Percentiles rank a stretch among this genome's conserved stretches.
phyloP scores from a whole-genome alignment of 2,329 filamentous ascomycete species.

The Dichotomopilus funicola region DNA sequence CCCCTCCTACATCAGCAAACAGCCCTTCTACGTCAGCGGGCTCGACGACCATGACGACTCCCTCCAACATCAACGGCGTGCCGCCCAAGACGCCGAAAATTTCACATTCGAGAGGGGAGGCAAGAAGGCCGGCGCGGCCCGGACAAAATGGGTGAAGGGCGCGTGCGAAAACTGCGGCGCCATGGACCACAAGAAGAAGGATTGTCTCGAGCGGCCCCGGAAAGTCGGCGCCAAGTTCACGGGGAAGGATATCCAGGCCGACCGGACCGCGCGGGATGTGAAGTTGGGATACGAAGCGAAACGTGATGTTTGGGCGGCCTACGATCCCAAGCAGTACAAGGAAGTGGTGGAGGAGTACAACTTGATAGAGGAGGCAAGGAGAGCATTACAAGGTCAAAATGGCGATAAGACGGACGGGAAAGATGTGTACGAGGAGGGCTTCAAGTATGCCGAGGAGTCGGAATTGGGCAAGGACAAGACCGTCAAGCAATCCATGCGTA shows the following conservation, averaged over 20 bases:
- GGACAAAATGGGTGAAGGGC: conserved; percentile 95
- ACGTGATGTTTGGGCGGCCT: conserved; percentile 97
- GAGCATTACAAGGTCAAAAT: conserved; percentile 33
- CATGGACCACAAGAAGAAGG: conserved; percentile 93
- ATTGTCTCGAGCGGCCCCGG: conserved; percentile 82
- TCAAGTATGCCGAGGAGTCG: conserved; percentile 86
- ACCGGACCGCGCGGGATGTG: conserved; percentile 80
- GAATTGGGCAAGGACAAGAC: conserved; percentile 94
- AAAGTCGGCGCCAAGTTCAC: conserved; percentile 90
- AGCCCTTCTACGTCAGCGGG: conserved; percentile 83
- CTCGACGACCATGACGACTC: conserved; percentile 72
- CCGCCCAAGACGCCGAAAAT: conserved; percentile 41
- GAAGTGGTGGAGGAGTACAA: conserved; percentile 86
- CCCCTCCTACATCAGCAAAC: conserved; percentile 94
- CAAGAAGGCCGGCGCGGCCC: conserved; percentile 74
- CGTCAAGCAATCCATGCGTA: conserved; percentile 72
- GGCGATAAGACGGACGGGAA: conserved; percentile 47
- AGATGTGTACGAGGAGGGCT: conserved; percentile 48
- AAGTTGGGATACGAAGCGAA: conserved; percentile 94
- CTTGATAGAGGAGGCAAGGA: conserved; percentile 70
- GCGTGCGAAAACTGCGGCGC: conserved; percentile 98
- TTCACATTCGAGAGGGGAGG: conserved; percentile 76
- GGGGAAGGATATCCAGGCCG: conserved; percentile 86
- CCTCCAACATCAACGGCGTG: conserved; percentile 89
- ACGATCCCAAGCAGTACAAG: conserved; percentile 79